Evolutionary conservation across 2,329 filamentous ascomycete species (phyloP), one percentile per base, ranked within the genome.

Genomic region (Penicillium aurantiogriseum): DNA sequence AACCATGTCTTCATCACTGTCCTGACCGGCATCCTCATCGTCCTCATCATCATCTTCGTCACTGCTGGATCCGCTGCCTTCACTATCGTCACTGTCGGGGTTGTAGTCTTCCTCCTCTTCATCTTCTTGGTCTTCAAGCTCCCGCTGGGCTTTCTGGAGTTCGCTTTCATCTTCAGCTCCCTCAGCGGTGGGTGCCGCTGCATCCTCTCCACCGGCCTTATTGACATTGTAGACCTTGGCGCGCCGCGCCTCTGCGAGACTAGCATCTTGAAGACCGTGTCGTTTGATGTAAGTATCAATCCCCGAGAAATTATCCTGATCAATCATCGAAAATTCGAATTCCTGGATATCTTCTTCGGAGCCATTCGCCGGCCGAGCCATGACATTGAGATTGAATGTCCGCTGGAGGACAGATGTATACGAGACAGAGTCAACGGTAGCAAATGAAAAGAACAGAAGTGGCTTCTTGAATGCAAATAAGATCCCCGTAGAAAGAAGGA

Each of bases 401-500:
- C 85, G 81, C 63, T 86, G 84, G 7, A 88, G 76, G 19, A 88
- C 83, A 40, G 82, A 84, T 4, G 85, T 87, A 73, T 87, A 88
- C 39, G 82, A 85, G 45, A 87, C 81, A 23, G 81, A 82, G 51
- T 83, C 82, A 57, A 88, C 79, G 36, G 77, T 76, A 47, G 81
- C 79, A 59, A 88, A 86, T 9, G 84, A 79, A 67, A 87, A 86
- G 74, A 84, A 87, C 9, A 82, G 70, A 25, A 88, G 75, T 0
- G 85, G 85, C 66, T 88, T 88, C 67, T 87, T 87, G 77, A 86
- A 88, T 40, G 82, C 85, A 67, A 83, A 88, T 40, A 88, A 71
- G 47, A 88, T 83, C 33, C 85, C 85, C 9, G 78, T 81, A 21
- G 81, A 78, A 11, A 87, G 79, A 69, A 88, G 82, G 75, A 85